Percentiles rank a stretch among this genome's conserved stretches.
These are phyloP conservation scores for Wickerhamomyces alni DNA, from an alignment of 805 yeast genomes.

Conservation along the genomic window DNA sequence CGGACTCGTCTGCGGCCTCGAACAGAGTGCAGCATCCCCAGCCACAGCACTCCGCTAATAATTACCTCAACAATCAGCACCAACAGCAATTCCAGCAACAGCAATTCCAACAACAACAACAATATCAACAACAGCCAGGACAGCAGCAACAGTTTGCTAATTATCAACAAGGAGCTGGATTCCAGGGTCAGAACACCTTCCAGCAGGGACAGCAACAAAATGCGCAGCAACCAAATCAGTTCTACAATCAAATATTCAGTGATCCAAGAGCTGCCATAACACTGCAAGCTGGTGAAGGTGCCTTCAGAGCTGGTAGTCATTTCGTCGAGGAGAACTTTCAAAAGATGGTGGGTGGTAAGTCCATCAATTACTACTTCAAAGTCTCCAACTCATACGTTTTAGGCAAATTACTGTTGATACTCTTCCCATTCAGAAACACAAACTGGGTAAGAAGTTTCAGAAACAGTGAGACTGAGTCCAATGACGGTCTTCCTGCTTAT, in stretches of 20 bases:
- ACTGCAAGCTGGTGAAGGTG: conserved; percentile 80
- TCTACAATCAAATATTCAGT: conserved; percentile 43
- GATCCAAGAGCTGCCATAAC: conserved; percentile 85
- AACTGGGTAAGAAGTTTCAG: conserved; percentile 67
- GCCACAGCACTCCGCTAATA: conserved; percentile 7
- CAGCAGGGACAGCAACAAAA: conserved; percentile 5
- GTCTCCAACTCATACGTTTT: conserved; percentile 86
- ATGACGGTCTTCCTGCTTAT: conserved; percentile 26
- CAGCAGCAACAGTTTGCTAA: conserved; percentile 23
- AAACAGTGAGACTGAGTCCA: conserved; percentile 29
- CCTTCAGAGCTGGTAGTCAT: conserved; percentile 75
- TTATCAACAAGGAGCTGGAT: conserved; percentile 19
- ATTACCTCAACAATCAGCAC: conserved; percentile 14
- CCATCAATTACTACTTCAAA: conserved; percentile 81
- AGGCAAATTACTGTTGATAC: conserved; percentile 60
- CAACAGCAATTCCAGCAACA: conserved; percentile 15
- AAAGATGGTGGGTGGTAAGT: conserved; percentile 41
- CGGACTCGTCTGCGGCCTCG: conserved; percentile 12
- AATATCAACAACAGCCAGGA: conserved; percentile 17
- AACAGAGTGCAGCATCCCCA: conserved; percentile 18
- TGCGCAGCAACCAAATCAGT: conserved; percentile 6
- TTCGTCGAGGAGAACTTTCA: conserved; percentile 61
- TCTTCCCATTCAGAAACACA: conserved; percentile 81
- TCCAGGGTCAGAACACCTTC: conserved; percentile 2
- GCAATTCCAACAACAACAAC: conserved; percentile 22